Evolutionary conservation across 2,329 filamentous ascomycete genomes (phyloP).

Genomic region (Reticulascus tulasneorum): DNA sequence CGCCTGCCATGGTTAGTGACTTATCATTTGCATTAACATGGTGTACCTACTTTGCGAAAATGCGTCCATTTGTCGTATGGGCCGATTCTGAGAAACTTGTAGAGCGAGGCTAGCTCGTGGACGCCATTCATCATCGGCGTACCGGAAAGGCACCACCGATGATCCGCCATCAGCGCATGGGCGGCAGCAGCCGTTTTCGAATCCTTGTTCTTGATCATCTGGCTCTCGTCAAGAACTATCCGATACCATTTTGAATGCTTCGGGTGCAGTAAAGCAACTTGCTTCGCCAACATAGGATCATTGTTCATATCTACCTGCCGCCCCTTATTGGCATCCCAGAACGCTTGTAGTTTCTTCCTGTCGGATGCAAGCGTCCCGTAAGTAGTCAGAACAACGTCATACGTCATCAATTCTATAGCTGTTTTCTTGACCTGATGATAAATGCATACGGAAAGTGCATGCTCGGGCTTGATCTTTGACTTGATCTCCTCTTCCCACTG

Average conservation of each 20-base stretch:
- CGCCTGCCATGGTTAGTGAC: conserved; percentile 23
- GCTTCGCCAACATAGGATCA: conserved; percentile 27
- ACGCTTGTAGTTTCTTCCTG: conserved; percentile 56
- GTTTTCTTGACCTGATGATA: conserved; percentile 58
- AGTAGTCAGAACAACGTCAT: conserved; percentile 75
- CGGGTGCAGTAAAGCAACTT: conserved; percentile 58
- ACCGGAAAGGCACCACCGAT: conserved; percentile 73
- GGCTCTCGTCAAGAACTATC: conserved; percentile 74
- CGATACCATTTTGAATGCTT: conserved; percentile 59
- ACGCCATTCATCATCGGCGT: conserved; percentile 89
- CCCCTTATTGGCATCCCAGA: conserved; percentile 34
- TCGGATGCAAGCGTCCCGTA: conserved; percentile 70
- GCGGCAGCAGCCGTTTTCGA: conserved; percentile 51
- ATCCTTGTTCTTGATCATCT: conserved; percentile 73
- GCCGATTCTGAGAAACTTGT: conserved; percentile 72
- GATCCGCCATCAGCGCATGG: conserved; percentile 48
- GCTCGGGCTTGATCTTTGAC: conserved; percentile 58
- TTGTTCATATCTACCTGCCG: conserved; percentile 32
- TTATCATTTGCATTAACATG: no score
- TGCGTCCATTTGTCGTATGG: conserved; percentile 64
- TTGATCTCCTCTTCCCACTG: conserved; percentile 83
- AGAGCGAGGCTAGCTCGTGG: conserved; percentile 70
- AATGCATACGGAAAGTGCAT: conserved; percentile 62
- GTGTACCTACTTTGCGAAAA: no score
- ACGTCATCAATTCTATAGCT: conserved; percentile 58